Percentiles rank a stretch among this genome's conserved stretches.
Conservation (phyloP, 768 basidiomycete species). For the Suillus variegatus region DNA sequence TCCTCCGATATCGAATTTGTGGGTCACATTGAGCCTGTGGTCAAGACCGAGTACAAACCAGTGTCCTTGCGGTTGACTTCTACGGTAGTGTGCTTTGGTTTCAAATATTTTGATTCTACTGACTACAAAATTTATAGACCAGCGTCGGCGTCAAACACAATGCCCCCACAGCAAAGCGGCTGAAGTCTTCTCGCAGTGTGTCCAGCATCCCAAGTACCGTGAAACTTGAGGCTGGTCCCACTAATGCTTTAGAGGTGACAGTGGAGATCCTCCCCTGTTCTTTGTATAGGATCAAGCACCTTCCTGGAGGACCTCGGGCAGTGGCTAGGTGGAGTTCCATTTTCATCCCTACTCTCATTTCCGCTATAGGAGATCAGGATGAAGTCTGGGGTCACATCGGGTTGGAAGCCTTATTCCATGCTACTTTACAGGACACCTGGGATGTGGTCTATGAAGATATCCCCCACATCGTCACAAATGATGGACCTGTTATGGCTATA, state of each 20-base stretch:
- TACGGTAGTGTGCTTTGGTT: background rate
- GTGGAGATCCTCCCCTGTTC: background rate
- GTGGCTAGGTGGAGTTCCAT: background rate
- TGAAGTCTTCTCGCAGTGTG: background rate
- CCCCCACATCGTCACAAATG: slow-evolving; percentile 5
- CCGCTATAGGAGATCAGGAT: background rate
- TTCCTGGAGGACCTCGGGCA: background rate
- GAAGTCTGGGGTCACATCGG: background rate
- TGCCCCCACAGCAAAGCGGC: background rate
- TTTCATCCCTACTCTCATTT: background rate
- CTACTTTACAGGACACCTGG: background rate
- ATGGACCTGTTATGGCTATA: slow-evolving; percentile 7
- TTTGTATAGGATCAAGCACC: background rate
- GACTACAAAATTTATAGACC: background rate
- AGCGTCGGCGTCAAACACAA: background rate
- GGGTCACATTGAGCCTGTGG: background rate
- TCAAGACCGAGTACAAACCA: background rate
- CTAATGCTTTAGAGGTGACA: background rate
- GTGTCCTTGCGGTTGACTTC: background rate
- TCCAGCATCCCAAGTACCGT: background rate
- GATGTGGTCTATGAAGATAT: slow-evolving; percentile 10
- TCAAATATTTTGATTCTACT: background rate
- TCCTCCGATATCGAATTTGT: background rate
- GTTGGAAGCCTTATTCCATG: background rate
- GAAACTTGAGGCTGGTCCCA: background rate